phyloP scores from a whole-genome alignment of 805 yeast genomes.

The Candida maltosa region DNA sequence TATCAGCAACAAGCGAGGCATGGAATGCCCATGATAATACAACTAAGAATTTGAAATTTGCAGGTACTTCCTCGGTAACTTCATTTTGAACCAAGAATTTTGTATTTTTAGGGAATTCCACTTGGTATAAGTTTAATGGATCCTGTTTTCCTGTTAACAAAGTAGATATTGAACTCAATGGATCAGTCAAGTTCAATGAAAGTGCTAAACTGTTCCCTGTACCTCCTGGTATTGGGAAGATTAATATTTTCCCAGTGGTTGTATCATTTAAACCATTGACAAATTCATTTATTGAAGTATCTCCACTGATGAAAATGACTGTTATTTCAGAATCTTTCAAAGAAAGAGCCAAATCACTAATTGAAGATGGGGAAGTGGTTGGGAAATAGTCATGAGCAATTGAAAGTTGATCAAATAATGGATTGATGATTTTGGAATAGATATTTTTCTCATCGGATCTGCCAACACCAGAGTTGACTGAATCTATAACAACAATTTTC shows the following conservation, averaged over 20 bases:
- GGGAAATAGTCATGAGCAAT: slow-evolving; percentile 38
- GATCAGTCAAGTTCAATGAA: slow-evolving; percentile 45
- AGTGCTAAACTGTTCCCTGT: slow-evolving; percentile 81
- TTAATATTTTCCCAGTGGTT: slow-evolving; percentile 10
- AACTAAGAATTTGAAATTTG: slow-evolving; percentile 44
- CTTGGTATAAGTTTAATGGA: slow-evolving; percentile 41
- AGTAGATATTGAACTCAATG: slow-evolving; percentile 13
- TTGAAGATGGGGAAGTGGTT: slow-evolving; percentile 39
- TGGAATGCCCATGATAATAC: slow-evolving; percentile 86
- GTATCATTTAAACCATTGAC: slow-evolving; percentile 44
- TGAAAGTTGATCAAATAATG: slow-evolving; percentile 40
- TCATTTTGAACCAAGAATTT: slow-evolving; percentile 18
- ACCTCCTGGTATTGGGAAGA: slow-evolving; percentile 65
- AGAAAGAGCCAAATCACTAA: slow-evolving; percentile 34
- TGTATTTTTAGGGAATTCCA: slow-evolving; percentile 37
- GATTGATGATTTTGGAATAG: slow-evolving; percentile 41
- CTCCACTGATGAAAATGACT: slow-evolving; percentile 74
- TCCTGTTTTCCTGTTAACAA: slow-evolving; percentile 14
- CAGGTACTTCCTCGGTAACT: slow-evolving; percentile 8
- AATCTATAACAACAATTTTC: slow-evolving; percentile 41
- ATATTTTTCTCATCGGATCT: slow-evolving; percentile 28
- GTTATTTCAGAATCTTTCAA: slow-evolving; percentile 28
- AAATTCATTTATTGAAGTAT: slow-evolving; percentile 78
- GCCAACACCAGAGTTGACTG: slow-evolving; percentile 48
- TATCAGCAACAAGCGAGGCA: slow-evolving; percentile 77